Conservation (phyloP, 768 basidiomycete genomes). For the Daedalea quercina region DNA sequence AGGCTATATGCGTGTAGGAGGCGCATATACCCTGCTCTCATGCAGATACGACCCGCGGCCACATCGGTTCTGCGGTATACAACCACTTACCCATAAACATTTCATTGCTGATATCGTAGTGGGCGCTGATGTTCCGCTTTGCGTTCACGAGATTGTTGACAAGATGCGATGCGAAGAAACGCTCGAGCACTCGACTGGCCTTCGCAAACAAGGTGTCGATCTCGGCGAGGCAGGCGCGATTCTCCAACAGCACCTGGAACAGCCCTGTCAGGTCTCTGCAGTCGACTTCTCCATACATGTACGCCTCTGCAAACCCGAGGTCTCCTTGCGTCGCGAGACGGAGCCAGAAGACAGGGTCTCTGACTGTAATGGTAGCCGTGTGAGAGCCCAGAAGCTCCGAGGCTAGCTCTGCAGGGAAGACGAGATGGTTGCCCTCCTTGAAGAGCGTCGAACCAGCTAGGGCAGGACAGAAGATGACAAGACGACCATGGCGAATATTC, state of each 20-base stretch:
- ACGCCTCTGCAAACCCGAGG: conserved; percentile 70
- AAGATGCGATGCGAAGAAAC: conserved; percentile 52
- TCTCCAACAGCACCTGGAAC: conserved; percentile 61
- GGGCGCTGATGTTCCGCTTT: conserved; percentile 63
- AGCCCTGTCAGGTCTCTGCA: conserved; percentile 57
- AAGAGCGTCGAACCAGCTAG: background rate
- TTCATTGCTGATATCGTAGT: conserved; percentile 74
- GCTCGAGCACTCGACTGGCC: conserved; percentile 47
- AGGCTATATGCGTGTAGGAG: no score
- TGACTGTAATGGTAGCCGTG: conserved; percentile 13
- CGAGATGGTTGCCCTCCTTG: background rate
- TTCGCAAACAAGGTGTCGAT: conserved; percentile 44
- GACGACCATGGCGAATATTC: background rate
- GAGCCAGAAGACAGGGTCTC: conserved; percentile 47
- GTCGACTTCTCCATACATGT: conserved; percentile 74
- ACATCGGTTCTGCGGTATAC: no score
- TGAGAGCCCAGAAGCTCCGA: background rate
- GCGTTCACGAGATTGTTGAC: conserved; percentile 61
- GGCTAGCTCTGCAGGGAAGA: background rate
- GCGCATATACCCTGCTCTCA: no score
- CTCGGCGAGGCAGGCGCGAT: conserved; percentile 41
- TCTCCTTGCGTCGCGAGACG: conserved; percentile 55
- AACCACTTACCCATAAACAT: conserved; percentile 52
- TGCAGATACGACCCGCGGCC: no score
- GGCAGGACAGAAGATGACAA: background rate